These are phyloP conservation scores for Solanum chiquidenum DNA, from an alignment of 257 asterid species.

Conservation along the genomic window DNA sequence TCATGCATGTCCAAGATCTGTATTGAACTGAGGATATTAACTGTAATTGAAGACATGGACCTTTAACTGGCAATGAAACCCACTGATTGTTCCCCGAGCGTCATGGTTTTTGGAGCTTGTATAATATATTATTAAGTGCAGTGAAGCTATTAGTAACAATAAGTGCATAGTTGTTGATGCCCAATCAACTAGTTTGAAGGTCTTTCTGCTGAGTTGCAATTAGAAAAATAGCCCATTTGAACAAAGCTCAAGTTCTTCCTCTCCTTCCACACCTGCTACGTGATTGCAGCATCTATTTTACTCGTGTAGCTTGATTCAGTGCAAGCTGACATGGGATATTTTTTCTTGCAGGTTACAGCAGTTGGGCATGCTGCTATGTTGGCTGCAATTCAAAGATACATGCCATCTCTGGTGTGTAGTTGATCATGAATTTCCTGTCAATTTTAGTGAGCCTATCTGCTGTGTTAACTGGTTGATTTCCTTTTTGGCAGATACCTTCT, in stretches of 20 bases:
- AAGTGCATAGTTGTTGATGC: background rate
- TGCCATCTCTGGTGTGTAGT: slow-evolving; percentile 68
- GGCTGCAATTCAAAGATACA: slow-evolving; percentile 92
- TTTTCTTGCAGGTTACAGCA: slow-evolving; percentile 74
- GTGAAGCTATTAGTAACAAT: background rate
- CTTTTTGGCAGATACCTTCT: slow-evolving; percentile 73
- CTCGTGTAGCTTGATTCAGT: slow-evolving; percentile 3
- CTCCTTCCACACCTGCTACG: background rate
- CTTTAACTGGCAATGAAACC: background rate
- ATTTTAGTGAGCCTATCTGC: slow-evolving; percentile 1
- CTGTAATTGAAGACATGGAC: background rate
- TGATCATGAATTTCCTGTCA: background rate
- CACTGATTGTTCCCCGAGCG: background rate
- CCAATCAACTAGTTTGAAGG: background rate
- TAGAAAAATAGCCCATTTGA: background rate
- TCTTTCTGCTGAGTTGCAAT: background rate
- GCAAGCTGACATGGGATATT: slow-evolving; percentile 11
- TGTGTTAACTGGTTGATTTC: background rate
- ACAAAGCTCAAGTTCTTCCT: background rate
- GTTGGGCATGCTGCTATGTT: slow-evolving; percentile 97
- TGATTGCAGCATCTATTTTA: background rate
- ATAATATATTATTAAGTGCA: background rate
- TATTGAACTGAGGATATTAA: background rate
- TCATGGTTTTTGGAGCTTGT: background rate
- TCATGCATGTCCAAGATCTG: background rate